Evolutionary conservation across 805 yeast species (phyloP), one percentile per base, ranked within the genome.

Genomic region (Nakazawaea pomicola): DNA sequence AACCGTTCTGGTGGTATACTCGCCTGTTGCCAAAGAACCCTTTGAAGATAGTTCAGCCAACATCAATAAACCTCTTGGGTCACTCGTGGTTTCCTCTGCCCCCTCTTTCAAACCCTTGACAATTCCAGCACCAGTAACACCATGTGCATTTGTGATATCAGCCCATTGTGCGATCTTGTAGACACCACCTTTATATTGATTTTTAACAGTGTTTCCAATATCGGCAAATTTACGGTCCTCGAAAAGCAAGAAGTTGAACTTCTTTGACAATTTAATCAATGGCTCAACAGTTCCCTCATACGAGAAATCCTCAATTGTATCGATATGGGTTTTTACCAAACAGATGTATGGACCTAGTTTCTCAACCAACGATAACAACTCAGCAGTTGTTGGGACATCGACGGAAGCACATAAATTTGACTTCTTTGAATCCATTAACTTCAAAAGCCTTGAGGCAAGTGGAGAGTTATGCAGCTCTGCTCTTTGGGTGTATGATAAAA

Each of bases 181-280:
- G 9, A 87, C 82, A 33, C 99, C 99, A 29, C 95, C 87, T 24
- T 84, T 68, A 62, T 91, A 93, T 63, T 93, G 99, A 33, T 87
- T 76, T 65, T 91, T 90, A 41, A 93, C 99, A 1, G 99, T 93
- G 57, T 90, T 88, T 14, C 99, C 99, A 53, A 93, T 93, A 62
- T 93, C 99, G 18, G 99, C 99, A 63, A 93, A 93, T 65, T 93
- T 93, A 49, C 99, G 76, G 65, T 93, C 99, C 65, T 93, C 99
- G 58, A 93, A 93, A 50, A 93, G 83, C 71, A 93, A 65, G 56
- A 93, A 93, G 49, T 83, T 78, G 67, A 90, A 91, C 56, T 89
- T 88, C 52, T 76, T 66, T 16, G 96, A 77, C 24, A 93, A 68
- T 40, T 58, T 77, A 45, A 82, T 62, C 47, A 93, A 66, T 1